These are phyloP conservation scores for Globisporangium echinulatum DNA, from an alignment of 352 stramenopile genomes.

Conservation along the genomic window DNA sequence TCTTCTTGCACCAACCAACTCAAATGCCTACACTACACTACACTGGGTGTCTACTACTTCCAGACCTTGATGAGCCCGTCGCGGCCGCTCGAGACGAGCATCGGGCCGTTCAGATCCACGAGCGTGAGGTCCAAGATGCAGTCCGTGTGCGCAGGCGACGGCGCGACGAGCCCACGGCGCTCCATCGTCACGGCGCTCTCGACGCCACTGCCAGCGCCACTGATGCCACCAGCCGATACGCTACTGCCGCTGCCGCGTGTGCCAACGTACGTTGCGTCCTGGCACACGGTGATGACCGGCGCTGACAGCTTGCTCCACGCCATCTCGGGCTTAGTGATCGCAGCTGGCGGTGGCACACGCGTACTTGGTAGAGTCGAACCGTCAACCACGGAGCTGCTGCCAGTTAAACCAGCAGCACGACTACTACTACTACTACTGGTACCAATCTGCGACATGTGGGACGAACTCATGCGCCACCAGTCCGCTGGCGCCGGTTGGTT, in stretches of 20 bases:
- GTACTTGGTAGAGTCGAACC: no score
- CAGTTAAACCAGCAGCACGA: no score
- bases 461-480: conserved; percentile 82
- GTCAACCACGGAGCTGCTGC: no score
- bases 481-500: conserved; percentile 67
- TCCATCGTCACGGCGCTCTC: conserved; percentile 80
- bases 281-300: conserved; percentile 79
- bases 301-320: conserved; percentile 84
- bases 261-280: conserved; percentile 73
- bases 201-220: conserved; percentile 34
- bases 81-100: conserved; percentile 90
- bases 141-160: conserved; percentile 89
- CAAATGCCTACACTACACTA: neutral
- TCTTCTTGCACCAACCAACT: neutral
- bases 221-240: conserved; percentile 19
- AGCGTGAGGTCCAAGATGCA: conserved; percentile 95
- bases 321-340: conserved; percentile 75
- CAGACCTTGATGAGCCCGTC: conserved; percentile 97
- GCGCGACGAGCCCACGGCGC: conserved; percentile 78
- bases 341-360: conserved; percentile 6
- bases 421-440: conserved; percentile 9
- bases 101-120: conserved; percentile 86
- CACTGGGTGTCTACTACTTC: conserved; percentile 46
- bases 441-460: conserved; percentile 1
- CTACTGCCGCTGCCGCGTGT: conserved; percentile 37